Evolutionary conservation across 2,329 filamentous ascomycete species (phyloP).

Genomic region (Neoascochyta sp.): DNA sequence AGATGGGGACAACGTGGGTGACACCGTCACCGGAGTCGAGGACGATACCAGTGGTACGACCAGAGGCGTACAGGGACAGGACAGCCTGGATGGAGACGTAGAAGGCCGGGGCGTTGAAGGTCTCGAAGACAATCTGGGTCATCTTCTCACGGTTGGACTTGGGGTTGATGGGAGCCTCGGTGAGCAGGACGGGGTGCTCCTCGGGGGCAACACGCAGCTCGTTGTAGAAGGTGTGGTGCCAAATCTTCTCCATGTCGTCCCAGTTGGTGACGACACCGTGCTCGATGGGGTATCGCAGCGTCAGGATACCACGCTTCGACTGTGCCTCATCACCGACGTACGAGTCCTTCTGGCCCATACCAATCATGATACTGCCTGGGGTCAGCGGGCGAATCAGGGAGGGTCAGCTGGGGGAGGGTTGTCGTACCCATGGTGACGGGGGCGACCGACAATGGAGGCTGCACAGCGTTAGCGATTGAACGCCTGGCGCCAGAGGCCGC

Average conservation of each 20-base stretch:
- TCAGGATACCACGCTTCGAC: slow-evolving; percentile 99
- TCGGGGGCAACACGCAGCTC: slow-evolving; percentile 99
- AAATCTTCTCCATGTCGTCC: slow-evolving; percentile 99
- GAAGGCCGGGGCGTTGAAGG: slow-evolving; percentile 99
- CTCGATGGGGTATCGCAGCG: slow-evolving; percentile 98
- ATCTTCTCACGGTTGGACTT: slow-evolving; percentile 99
- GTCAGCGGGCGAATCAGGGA: slow-evolving; percentile 38
- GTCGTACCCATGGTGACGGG: slow-evolving; percentile 98
- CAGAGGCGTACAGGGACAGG: slow-evolving; percentile 97
- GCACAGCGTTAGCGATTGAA: slow-evolving; percentile 33
- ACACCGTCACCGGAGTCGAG: slow-evolving; percentile 99
- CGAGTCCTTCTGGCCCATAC: slow-evolving; percentile 99
- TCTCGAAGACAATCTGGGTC: slow-evolving; percentile 99
- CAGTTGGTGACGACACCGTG: slow-evolving; percentile 99
- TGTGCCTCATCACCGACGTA: slow-evolving; percentile 99
- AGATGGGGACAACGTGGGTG: slow-evolving; percentile 99
- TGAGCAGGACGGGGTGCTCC: slow-evolving; percentile 99
- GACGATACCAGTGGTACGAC: slow-evolving; percentile 99
- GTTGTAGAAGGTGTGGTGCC: slow-evolving; percentile 99
- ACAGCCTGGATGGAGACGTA: slow-evolving; percentile 99
- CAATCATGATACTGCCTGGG: slow-evolving; percentile 91
- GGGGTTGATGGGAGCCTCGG: slow-evolving; percentile 99
- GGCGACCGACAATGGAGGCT: slow-evolving; percentile 99
- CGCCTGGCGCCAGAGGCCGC: slow-evolving; percentile 10
- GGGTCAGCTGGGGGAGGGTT: slow-evolving; percentile 11